phyloP scores from a whole-genome alignment of 2,329 filamentous ascomycete species.

The Pezicula rhizophila region DNA sequence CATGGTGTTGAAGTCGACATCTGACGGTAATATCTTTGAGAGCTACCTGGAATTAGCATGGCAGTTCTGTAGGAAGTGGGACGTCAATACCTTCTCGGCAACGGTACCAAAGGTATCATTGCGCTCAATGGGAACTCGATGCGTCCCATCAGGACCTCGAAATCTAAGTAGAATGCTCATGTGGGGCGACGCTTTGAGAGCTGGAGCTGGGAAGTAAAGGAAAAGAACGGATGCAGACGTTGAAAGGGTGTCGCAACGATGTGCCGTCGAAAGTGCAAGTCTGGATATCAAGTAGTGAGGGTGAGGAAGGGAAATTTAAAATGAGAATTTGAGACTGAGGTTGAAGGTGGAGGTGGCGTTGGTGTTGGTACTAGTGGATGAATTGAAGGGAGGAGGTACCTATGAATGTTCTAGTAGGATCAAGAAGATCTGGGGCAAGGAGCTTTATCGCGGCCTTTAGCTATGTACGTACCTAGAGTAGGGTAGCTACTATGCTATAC shows the following conservation, averaged over 20 bases:
- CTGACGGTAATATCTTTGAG: slow-evolving; percentile 51
- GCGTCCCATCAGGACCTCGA: slow-evolving; percentile 87
- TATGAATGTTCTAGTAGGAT: no score
- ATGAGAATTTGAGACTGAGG: no score
- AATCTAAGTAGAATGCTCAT: slow-evolving; percentile 39
- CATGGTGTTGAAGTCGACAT: slow-evolving; percentile 54
- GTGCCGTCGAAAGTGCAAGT: not conserved
- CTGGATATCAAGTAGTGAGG: slow-evolving; percentile 1
- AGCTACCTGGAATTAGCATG: slow-evolving; percentile 37
- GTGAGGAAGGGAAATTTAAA: no score
- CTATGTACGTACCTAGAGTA: no score
- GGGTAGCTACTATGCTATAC: no score
- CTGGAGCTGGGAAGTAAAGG: no score
- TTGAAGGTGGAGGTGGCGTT: no score
- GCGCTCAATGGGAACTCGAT: slow-evolving; percentile 73
- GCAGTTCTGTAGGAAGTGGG: not conserved
- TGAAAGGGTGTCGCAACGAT: not conserved
- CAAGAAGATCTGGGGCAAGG: no score
- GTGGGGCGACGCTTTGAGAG: not conserved
- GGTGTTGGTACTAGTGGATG: no score
- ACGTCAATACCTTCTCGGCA: slow-evolving; percentile 40
- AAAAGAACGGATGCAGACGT: not conserved
- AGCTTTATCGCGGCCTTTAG: no score
- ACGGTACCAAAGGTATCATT: slow-evolving; percentile 66
- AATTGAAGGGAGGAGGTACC: no score